Evolutionary conservation across 2,329 filamentous ascomycete genomes (phyloP).

Genomic region (Eurotiales sp.): DNA sequence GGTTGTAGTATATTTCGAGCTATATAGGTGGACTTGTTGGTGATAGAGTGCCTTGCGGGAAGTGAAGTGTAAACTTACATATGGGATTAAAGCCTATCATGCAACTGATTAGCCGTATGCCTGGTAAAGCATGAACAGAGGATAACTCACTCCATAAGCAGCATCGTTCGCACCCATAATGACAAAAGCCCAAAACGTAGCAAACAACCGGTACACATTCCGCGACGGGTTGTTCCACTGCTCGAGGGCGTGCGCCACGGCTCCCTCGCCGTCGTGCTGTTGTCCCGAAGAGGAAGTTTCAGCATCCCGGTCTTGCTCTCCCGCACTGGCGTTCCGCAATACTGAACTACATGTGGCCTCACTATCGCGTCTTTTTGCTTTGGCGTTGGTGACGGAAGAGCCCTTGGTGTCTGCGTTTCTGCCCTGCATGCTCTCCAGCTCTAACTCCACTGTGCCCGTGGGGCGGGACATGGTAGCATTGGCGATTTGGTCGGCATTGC

Average conservation of each 20-base stretch:
- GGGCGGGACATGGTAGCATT: neutral
- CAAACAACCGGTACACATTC: constrained; percentile 48
- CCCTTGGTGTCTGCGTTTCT: neutral
- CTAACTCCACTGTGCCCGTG: neutral
- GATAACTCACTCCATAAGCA: constrained; percentile 54
- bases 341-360: neutral
- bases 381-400: neutral
- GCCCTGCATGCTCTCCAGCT: neutral
- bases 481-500: no score
- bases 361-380: neutral
- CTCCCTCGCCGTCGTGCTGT: neutral
- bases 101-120: no score
- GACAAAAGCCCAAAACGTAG: constrained; percentile 57
- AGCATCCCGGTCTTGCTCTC: neutral
- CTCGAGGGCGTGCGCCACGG: constrained; percentile 24
- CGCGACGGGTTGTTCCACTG: constrained; percentile 49
- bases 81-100: constrained; percentile 50
- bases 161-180: constrained; percentile 58
- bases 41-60: no score
- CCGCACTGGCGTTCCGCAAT: neutral
- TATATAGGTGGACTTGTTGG: no score
- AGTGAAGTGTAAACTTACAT: no score
- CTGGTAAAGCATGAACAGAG: no score
- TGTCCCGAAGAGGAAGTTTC: neutral
- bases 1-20: constrained; percentile 46